Base-by-base conservation (phyloP, 768 basidiomycete species). In the Kwoniella bestiolae region DNA sequence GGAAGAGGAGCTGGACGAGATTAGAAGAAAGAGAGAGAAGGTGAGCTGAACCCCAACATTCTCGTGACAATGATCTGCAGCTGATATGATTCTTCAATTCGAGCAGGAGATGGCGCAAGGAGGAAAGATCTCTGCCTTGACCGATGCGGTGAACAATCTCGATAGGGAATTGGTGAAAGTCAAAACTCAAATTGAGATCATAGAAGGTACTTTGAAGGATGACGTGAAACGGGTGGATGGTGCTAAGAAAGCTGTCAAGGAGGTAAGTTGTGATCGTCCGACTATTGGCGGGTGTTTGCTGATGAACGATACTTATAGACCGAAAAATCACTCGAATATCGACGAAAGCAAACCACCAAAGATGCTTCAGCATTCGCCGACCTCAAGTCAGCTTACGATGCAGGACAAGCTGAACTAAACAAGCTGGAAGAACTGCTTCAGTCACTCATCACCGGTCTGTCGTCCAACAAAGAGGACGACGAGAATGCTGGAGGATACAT, bases 381-480 rank as follows among this genome's bases (percentile, higher is more conserved):
- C 8, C 83, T 91, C 63, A 92, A 92, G 74, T 85, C 89, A 5
- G 85, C 86, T 55, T 88, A 94, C 75, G 86, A 85, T 47, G 79
- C 84, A 0, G 84, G 87, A 2, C 84, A 87, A 61, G 82, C 85
- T 4, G 85, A 87, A 29, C 85, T 95, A 8, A 78, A 85, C 14
- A 90, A 87, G 21, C 86, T 89, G 16, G 94, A 98, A 80, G 92
- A 94, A 72, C 89, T 98, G n/a, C 85, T 98, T 0, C 95, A 98
- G 80, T 92, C 92, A 0, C 87, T 98, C 21, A 85, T 95, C 51
- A 98, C 95, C 0, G 96, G 96, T 47, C 87, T 97, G 9, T 74
- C 79, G 5, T 89, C 90, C 3, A 85, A 83, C 44, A 85, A 85
- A 56, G 81, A 84, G 29, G 88, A 87, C 44, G 86, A 87, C 18